Conservation (phyloP, 1,284 basidiomycete genomes). For the Phlebopus sp. region DNA sequence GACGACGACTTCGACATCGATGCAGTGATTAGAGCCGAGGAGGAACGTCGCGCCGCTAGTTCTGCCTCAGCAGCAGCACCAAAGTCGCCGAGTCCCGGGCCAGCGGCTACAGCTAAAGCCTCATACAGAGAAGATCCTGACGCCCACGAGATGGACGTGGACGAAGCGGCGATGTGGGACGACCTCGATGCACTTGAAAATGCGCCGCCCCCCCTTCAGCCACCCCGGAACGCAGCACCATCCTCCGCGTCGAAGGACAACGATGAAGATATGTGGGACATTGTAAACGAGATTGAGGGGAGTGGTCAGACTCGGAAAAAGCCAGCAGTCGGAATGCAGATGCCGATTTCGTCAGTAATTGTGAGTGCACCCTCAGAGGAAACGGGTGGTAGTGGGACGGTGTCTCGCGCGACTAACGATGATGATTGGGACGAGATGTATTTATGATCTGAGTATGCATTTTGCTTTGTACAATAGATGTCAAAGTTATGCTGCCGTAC, state of each 20-base stretch:
- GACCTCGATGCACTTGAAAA: constrained; percentile 36
- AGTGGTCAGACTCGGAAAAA: constrained; percentile 6
- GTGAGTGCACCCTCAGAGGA: constrained; percentile 23
- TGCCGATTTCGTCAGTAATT: constrained; percentile 25
- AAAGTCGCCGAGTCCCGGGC: constrained; percentile 1
- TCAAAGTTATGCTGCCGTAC: not conserved
- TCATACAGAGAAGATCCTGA: constrained; percentile 13
- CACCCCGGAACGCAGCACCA: constrained; percentile 5
- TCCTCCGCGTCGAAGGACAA: constrained; percentile 31
- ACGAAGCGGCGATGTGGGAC: constrained; percentile 57
- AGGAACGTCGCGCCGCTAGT: constrained; percentile 28
- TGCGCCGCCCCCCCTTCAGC: constrained; percentile 11
- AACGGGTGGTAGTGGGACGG: constrained; percentile 17
- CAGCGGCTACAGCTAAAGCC: constrained; percentile 11
- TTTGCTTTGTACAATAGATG: not conserved
- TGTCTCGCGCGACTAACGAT: constrained; percentile 30
- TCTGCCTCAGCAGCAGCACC: constrained; percentile 3
- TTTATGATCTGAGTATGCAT: constrained; percentile 24
- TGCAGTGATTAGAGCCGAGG: constrained; percentile 48
- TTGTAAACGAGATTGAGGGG: constrained; percentile 47
- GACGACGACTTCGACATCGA: constrained; percentile 56
- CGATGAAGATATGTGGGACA: constrained; percentile 69
- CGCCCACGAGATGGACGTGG: constrained; percentile 36
- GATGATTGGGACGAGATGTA: constrained; percentile 55
- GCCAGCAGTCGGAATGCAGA: constrained; percentile 2